Conservation (phyloP, 2,329 filamentous ascomycete species). For the Verticillium dahliae region DNA sequence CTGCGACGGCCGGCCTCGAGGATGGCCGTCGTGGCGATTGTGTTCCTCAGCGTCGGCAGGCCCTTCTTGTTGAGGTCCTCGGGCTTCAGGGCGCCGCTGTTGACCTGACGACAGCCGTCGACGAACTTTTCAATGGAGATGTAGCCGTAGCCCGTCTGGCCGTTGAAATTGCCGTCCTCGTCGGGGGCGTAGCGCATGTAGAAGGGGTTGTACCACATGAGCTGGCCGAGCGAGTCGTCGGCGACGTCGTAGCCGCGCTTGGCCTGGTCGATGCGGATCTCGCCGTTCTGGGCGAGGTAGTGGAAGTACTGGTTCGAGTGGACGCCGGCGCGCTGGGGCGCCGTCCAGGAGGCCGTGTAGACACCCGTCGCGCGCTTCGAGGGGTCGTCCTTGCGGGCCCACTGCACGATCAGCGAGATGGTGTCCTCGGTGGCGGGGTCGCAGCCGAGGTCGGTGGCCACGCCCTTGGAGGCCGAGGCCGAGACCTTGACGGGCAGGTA, state of each 20-base stretch:
- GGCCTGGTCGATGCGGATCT: conserved; percentile 86
- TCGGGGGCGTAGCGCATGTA: conserved; percentile 94
- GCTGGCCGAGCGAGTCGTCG: conserved; percentile 63
- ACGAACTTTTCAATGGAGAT: conserved; percentile 95
- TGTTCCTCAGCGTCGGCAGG: conserved; percentile 81
- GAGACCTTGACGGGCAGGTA: conserved; percentile 75
- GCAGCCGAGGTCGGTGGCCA: conserved; percentile 73
- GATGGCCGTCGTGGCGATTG: conserved; percentile 85
- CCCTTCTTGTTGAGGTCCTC: conserved; percentile 74
- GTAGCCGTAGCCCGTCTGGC: conserved; percentile 89
- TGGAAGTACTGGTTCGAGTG: conserved; percentile 98
- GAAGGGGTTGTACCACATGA: conserved; percentile 90
- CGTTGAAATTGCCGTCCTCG: conserved; percentile 89
- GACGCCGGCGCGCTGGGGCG: conserved; percentile 86
- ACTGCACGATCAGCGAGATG: conserved; percentile 84
- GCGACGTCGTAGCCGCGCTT: conserved; percentile 93
- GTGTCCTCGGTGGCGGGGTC: conserved; percentile 81
- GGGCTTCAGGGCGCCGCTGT: conserved; percentile 64
- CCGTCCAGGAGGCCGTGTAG: conserved; percentile 93
- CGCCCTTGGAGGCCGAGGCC: conserved; percentile 70
- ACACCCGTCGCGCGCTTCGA: conserved; percentile 75
- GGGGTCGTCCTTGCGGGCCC: conserved; percentile 66
- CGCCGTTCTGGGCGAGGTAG: conserved; percentile 78
- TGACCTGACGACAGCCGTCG: conserved; percentile 74
- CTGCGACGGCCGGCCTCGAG: conserved; percentile 79